Base-by-base conservation (phyloP, 2,329 filamentous ascomycete genomes). In the Ophiostoma montium region DNA sequence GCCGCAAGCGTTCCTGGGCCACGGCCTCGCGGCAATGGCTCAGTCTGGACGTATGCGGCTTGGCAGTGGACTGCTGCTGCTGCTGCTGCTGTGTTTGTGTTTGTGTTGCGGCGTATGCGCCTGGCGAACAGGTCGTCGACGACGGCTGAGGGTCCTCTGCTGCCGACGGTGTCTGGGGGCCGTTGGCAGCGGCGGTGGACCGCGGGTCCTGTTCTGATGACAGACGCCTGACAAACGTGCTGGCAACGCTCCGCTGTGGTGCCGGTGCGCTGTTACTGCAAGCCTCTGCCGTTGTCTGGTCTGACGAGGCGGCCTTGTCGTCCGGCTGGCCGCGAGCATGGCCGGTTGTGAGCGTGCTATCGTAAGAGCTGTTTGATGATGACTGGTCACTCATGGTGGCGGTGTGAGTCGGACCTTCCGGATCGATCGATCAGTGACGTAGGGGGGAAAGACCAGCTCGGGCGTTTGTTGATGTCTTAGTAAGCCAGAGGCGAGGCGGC, bases 311-410 rank as follows among this genome's bases (percentile, higher is more conserved):
- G 45, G 68, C 53, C 47, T 74, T 69, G 50, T 65, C 65, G 16
- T 70, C 66, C 31, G 63, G 61, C 46, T 70, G 70, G 35, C 68
- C 62, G 35, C 64, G 61, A n/a, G 69, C 57, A 49, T 67, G 53
- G 59, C 67, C 55, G 57, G 70, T 59, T 53, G 65, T 60, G 56
- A 60, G 57, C 47, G 58, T 61, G 60, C 63, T 63, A 47, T 65
- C 63, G 39, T 64, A 56, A 44, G 63, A 61, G 47, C 69, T 64
- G 48, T 68, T 68, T 50, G 69, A 65, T 50, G 69, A 65, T 47
- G 67, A 67, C 61, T 74, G 70, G 54, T 74, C 69, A 54, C 64
- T 65, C 61, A 70, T 64, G 58, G 66, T 69, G 43, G 18, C 27
- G 21, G 16, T 15, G 15, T 35, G 38, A 16, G 32, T 11, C 32